Evolutionary conservation across 2,329 filamentous ascomycete species (phyloP).

Genomic region (Aspergillus alliaceus): DNA sequence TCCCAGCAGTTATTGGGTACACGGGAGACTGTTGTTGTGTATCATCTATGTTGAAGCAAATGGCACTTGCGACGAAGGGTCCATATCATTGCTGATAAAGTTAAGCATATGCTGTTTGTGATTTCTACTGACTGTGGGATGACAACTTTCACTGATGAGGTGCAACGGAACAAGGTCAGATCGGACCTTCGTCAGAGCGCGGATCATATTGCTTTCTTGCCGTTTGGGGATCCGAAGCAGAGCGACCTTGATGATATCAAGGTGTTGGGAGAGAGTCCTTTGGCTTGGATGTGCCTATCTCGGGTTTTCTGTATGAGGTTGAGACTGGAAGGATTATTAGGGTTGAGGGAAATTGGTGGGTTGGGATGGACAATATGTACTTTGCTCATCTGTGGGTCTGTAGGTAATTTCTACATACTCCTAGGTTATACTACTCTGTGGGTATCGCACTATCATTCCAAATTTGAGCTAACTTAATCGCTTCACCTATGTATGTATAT

Average conservation of each 20-base stretch:
- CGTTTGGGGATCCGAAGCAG: slow-evolving; percentile 63
- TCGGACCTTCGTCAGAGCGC: slow-evolving; percentile 49
- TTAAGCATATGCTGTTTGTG: too few relatives aligned
- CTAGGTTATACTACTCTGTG: too few relatives aligned
- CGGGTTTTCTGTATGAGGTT: slow-evolving; percentile 77
- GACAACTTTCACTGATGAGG: slow-evolving; percentile 63
- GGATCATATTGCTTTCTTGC: slow-evolving; percentile 60
- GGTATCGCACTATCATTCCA: too few relatives aligned
- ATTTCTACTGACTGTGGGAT: slow-evolving; percentile 74
- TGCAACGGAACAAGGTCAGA: slow-evolving; percentile 62
- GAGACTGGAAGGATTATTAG: slow-evolving; percentile 64
- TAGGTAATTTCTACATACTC: too few relatives aligned
- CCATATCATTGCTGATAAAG: too few relatives aligned
- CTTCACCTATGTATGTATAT: too few relatives aligned
- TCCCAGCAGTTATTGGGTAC: slow-evolving; percentile 78
- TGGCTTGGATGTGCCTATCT: slow-evolving; percentile 62
- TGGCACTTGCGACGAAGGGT: background rate
- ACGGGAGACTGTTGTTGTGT: slow-evolving; percentile 68
- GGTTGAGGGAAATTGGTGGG: background rate
- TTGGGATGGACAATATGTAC: background rate
- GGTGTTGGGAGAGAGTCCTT: slow-evolving; percentile 58
- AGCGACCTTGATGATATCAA: slow-evolving; percentile 67
- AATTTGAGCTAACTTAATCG: background rate
- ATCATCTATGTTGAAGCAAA: slow-evolving; percentile 24
- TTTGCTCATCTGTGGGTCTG: too few relatives aligned